phyloP scores from a whole-genome alignment of 768 basidiomycete genomes.

The Russula olivacea region DNA sequence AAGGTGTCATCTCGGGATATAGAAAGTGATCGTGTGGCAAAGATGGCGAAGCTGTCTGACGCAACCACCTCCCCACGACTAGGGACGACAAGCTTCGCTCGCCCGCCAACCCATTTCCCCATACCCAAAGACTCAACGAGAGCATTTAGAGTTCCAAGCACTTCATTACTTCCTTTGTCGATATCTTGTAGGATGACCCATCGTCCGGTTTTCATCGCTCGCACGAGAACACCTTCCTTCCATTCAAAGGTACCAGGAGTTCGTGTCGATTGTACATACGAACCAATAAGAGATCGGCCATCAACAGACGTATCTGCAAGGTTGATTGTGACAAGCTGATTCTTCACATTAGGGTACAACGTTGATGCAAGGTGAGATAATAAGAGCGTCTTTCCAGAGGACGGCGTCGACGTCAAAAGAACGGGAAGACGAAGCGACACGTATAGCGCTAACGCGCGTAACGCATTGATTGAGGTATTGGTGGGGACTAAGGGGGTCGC shows the following conservation, averaged over 20 bases:
- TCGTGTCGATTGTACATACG: conserved; percentile 81
- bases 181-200: conserved; percentile 94
- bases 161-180: conserved; percentile 84
- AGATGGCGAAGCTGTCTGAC: conserved; percentile 74
- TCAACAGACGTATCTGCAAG: conserved; percentile 95
- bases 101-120: conserved; percentile 70
- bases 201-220: conserved; percentile 81
- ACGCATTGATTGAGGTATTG: conserved; percentile 48
- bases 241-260: conserved; percentile 89
- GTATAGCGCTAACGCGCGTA: conserved; percentile 58
- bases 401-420: conserved; percentile 79
- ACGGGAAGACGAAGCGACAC: conserved; percentile 67
- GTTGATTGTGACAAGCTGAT: conserved; percentile 79
- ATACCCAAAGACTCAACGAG: conserved; percentile 67
- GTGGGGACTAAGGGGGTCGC: conserved; percentile 54
- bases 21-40: conserved; percentile 74
- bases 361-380: conserved; percentile 67
- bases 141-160: conserved; percentile 81
- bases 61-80: conserved; percentile 70
- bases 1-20: conserved; percentile 45
- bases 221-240: conserved; percentile 90
- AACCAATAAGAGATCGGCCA: conserved; percentile 86
- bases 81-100: conserved; percentile 65
- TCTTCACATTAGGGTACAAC: conserved; percentile 52
- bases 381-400: conserved; percentile 81